Conservation (phyloP, 2,329 filamentous ascomycete species). For the Xylaria sp. region DNA sequence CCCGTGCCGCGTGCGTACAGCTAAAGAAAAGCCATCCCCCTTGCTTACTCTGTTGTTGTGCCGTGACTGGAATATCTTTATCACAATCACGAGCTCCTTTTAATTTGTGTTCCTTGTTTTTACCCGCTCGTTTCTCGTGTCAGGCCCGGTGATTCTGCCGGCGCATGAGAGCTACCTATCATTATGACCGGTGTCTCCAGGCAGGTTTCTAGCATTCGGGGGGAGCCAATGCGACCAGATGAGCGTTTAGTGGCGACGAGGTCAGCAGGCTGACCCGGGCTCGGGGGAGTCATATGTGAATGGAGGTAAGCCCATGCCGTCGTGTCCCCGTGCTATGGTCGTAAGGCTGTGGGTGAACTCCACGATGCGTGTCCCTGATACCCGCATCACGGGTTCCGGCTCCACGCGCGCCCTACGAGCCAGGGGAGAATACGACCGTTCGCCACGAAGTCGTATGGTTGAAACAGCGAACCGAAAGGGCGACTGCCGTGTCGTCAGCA, state of each 20-base stretch:
- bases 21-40: too few relatives aligned
- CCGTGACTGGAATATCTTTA: background rate
- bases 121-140: too few relatives aligned
- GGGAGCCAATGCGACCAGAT: too few relatives aligned
- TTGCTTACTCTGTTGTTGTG: background rate
- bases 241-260: too few relatives aligned
- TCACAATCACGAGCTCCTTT: background rate
- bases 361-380: background rate
- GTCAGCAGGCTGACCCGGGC: background rate
- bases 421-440: background rate
- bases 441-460: background rate
- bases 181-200: too few relatives aligned
- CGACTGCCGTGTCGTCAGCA: background rate
- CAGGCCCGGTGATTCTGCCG: too few relatives aligned
- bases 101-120: background rate
- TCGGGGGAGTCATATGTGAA: background rate
- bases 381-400: background rate
- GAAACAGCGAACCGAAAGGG: background rate
- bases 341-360: background rate
- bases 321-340: background rate
- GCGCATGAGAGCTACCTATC: too few relatives aligned
- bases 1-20: background rate
- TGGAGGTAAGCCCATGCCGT: background rate
- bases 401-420: background rate
- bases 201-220: too few relatives aligned